Percentiles rank a stretch among this genome's conserved stretches.
phyloP scores from a whole-genome alignment of 768 basidiomycete species.

The Ramaria sp. region DNA sequence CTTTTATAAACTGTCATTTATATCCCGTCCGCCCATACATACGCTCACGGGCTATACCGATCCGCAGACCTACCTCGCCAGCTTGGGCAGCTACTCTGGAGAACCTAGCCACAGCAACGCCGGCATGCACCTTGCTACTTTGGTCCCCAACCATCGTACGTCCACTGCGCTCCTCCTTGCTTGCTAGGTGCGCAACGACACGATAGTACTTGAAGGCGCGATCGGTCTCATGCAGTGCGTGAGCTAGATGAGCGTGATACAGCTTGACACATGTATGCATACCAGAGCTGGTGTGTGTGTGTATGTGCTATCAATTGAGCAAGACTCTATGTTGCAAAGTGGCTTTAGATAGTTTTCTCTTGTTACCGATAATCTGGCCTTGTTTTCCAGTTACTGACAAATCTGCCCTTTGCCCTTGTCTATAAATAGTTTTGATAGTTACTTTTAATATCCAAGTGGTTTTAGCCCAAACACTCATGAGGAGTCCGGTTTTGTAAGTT shows the following conservation, averaged over 20 bases:
- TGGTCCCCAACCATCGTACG: neutral
- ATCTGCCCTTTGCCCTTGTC: too few species aligned
- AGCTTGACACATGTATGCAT: slow-evolving; percentile 49
- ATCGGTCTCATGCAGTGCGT: slow-evolving; percentile 43
- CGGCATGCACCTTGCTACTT: neutral
- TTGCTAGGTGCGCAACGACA: slow-evolving; percentile 43
- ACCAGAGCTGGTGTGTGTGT: slow-evolving; percentile 47
- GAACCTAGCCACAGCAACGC: slow-evolving; percentile 20
- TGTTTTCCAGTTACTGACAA: too few species aligned
- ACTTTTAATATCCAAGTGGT: too few species aligned
- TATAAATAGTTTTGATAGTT: too few species aligned
- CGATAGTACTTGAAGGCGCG: slow-evolving; percentile 54
- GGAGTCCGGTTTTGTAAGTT: too few species aligned
- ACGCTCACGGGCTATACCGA: slow-evolving; percentile 30
- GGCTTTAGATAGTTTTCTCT: too few species aligned
- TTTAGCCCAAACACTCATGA: too few species aligned
- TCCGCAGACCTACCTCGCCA: slow-evolving; percentile 39
- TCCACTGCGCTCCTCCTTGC: slow-evolving; percentile 13
- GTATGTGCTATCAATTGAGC: slow-evolving; percentile 47
- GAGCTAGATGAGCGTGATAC: slow-evolving; percentile 64
- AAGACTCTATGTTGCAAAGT: too few species aligned
- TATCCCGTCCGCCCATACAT: slow-evolving; percentile 6
- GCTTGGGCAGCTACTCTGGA: slow-evolving; percentile 39
- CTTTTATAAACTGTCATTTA: slow-evolving; percentile 10
- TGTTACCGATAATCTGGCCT: too few species aligned